phyloP scores from a whole-genome alignment of 495 filamentous ascomycete genomes.

The Aspergillus nanangensis region DNA sequence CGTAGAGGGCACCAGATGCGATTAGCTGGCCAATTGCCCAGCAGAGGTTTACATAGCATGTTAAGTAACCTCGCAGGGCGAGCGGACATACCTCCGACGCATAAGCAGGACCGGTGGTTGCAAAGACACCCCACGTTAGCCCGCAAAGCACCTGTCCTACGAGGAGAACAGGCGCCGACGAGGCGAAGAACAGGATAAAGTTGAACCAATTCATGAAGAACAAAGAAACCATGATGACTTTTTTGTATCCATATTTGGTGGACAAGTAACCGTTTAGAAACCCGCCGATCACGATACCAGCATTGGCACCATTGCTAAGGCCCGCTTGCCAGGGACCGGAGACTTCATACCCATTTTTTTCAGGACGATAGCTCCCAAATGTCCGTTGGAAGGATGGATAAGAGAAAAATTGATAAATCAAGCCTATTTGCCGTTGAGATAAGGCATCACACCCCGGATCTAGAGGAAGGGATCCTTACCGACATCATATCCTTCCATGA shows the following conservation, averaged over 20 bases:
- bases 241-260: no score
- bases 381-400: conserved; percentile 24
- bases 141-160: conserved; percentile 18
- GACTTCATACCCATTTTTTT: conserved; percentile 26
- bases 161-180: conserved; percentile 10
- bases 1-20: conserved; percentile 41
- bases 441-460: no score
- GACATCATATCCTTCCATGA: conserved; percentile 45
- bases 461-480: no score
- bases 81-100: conserved; percentile 46
- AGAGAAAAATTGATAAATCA: conserved; percentile 27
- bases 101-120: conserved; percentile 25
- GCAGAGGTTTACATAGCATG: conserved; percentile 42
- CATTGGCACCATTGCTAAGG: conserved; percentile 50
- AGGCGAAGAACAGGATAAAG: conserved; percentile 30
- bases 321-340: conserved; percentile 58
- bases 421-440: no score
- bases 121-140: conserved; percentile 36
- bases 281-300: conserved; percentile 58
- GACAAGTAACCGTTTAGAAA: conserved; percentile 60
- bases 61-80: conserved; percentile 37
- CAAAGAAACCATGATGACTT: no score
- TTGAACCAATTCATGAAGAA: conserved; percentile 13
- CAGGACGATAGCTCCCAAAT: conserved; percentile 23
- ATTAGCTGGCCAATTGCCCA: conserved; percentile 48